phyloP scores from a whole-genome alignment of 2,329 filamentous ascomycete species.

The Trichoderma afroharzianum region DNA sequence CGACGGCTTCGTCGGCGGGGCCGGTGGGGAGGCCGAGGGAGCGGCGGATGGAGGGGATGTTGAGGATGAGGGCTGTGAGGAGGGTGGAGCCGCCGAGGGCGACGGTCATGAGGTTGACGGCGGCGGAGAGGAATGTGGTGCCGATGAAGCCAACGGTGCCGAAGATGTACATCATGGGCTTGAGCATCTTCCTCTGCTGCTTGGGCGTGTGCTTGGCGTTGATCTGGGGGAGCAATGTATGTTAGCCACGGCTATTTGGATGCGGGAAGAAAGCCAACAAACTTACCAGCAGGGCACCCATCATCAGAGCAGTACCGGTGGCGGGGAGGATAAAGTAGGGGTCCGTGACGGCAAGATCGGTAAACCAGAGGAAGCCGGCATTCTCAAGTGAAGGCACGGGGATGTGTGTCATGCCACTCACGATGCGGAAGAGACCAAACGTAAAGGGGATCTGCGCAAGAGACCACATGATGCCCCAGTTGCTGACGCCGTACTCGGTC shows the following conservation, averaged over 20 bases:
- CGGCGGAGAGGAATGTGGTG: conserved; percentile 47
- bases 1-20: conserved; percentile 20
- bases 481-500: conserved; percentile 35
- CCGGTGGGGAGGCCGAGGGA: conserved; percentile 37
- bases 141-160: conserved; percentile 42
- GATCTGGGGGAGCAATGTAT: conserved; percentile 26
- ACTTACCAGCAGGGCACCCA: conserved; percentile 51
- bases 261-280: too few species aligned
- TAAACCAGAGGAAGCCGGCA: conserved; percentile 73
- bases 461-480: conserved; percentile 35
- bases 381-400: conserved; percentile 76
- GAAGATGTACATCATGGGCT: conserved; percentile 42
- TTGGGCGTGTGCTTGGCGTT: conserved; percentile 34
- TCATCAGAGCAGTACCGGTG: conserved; percentile 54
- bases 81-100: conserved; percentile 38
- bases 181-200: conserved; percentile 35
- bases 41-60: conserved; percentile 37
- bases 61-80: conserved; percentile 37
- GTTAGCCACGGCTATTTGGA: conserved; percentile 18
- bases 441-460: conserved; percentile 60
- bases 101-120: conserved; percentile 46
- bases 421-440: conserved; percentile 74
- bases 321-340: conserved; percentile 74
- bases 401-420: conserved; percentile 69
- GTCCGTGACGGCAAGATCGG: conserved; percentile 71